Conservation (phyloP, 2,329 filamentous ascomycete genomes). For the Talaromyces sp. region DNA sequence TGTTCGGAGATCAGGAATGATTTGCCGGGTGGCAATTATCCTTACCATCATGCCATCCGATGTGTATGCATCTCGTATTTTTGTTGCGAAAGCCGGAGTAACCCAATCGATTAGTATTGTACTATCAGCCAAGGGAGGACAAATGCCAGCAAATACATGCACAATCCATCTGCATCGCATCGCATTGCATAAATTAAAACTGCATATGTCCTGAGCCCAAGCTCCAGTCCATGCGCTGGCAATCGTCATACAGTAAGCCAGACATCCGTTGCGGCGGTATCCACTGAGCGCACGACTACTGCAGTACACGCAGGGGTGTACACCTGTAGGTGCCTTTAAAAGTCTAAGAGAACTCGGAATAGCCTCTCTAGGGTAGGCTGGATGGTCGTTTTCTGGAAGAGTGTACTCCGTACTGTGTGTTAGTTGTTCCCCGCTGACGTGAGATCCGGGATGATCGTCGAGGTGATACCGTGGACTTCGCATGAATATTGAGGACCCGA, state of each 20-base stretch:
- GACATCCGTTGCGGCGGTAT: conserved; percentile 1
- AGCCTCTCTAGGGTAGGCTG: background rate
- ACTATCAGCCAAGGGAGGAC: background rate
- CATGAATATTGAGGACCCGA: background rate
- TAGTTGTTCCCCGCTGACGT: background rate
- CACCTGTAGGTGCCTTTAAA: background rate
- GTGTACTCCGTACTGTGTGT: background rate
- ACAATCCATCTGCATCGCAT: background rate
- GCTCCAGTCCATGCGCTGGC: conserved; percentile 8
- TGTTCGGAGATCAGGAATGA: background rate
- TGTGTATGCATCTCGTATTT: background rate
- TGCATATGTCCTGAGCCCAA: background rate
- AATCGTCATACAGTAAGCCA: conserved; percentile 3
- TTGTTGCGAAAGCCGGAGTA: background rate
- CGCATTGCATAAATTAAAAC: background rate
- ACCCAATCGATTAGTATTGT: background rate
- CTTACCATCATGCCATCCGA: background rate
- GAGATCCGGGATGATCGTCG: conserved; percentile 6
- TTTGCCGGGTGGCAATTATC: background rate
- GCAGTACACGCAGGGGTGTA: conserved; percentile 1
- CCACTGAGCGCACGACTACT: conserved; percentile 8
- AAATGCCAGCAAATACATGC: background rate
- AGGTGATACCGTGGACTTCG: background rate
- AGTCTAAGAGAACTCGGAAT: background rate
- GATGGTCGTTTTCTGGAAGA: background rate